Evolutionary conservation across 2,329 filamentous ascomycete genomes (phyloP), one percentile per base, ranked within the genome.

Genomic region (Lasiodiplodia citricola): DNA sequence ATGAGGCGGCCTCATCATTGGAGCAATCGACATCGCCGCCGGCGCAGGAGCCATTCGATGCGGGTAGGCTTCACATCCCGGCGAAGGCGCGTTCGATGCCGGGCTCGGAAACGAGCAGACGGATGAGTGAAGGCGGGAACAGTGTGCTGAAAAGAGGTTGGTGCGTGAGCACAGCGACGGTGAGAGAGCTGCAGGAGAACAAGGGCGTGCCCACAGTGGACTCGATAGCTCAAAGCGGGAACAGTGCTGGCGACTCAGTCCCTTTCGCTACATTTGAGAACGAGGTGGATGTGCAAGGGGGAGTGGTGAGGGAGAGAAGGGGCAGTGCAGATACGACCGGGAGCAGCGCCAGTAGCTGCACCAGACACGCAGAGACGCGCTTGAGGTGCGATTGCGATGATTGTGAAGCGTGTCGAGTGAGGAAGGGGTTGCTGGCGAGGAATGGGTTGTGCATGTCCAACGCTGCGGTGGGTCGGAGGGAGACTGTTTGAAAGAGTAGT

Each of bases 311-410:
- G 47, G n/a, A 23, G 28, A 54, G 44, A n/a, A 64, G 31, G 44
- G 60, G 31, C 2, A 51, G 50, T 51, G 28, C 6, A 6, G 35
- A 47, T 38, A 57, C 41, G 16, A 47, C 16, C 18, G 8, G 18
- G 8, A 47, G n/a, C 18, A 47, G 44, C 18, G n/a, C 7, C n/a
- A 21, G n/a, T 21, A 5, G 8, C 44, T 18, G 28, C 25, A 35
- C 28, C n/a, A 21, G 16, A 25, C 63, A 66, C 56, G 51, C 63
- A 6, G 21, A n/a, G 37, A 66, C 52, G 21, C 41, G 63, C 23
- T 8, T 68, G 66, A 52, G 51, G 57, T 68, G 66, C 14, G 37
- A 55, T 41, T 68, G 66, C 8, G 66, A 62, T 13, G 57, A n/a
- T 11, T 68, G 66, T 44, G 47, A 68, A 10, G 51, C 31, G 23